Base-by-base conservation (phyloP, 352 stramenopile genomes). In the Phytophthora citricola region DNA sequence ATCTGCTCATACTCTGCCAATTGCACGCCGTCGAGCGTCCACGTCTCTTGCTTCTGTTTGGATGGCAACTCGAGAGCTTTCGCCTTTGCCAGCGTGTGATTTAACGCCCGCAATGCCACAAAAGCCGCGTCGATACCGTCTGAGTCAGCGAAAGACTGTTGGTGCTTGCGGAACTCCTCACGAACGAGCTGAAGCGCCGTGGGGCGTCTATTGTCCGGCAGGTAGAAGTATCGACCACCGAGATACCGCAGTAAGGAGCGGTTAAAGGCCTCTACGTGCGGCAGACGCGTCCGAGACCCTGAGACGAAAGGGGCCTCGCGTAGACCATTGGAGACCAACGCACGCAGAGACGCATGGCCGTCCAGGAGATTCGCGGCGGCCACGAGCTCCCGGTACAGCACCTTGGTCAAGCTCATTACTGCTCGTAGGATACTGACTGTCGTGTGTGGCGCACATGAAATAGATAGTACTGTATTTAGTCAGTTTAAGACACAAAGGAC, bases 321-420 rank as follows among this genome's bases (percentile, higher is more conserved):
- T 61, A 94, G 58, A 32, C 83, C 87, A 9, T 74, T 79, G 32
- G 85, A 90, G 0, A 95, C 40, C 14, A 93, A 66, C 29, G 85
- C 79, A 10, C 86, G 85, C 24, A 94, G 64, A 10, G 81, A 69
- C 32, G 69, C 71, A 43, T 87, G 73, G 29, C 75, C 63, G 72
- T 95, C 85, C 45, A 93, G 75, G 38, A 80, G 61, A 54, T 74
- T 76, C 34, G 83, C 82, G 14, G 62, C 67, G 31, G 58, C 44
- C 41, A 94, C 67, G 59, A 95, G 59, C 27, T 95, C 87, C 9
- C 85, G 82, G 64, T 94, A 95, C 39, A 93, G 59, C 47, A 81
- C 54, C 41, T 75, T 79, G 22, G 34, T 50, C 34, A 93, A 65
- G 59, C 75, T 75, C 83, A 91, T 93, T 9, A 17, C 17, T 20